Base-by-base conservation (phyloP, 2,329 filamentous ascomycete species). In the Xylariaceae sp. region DNA sequence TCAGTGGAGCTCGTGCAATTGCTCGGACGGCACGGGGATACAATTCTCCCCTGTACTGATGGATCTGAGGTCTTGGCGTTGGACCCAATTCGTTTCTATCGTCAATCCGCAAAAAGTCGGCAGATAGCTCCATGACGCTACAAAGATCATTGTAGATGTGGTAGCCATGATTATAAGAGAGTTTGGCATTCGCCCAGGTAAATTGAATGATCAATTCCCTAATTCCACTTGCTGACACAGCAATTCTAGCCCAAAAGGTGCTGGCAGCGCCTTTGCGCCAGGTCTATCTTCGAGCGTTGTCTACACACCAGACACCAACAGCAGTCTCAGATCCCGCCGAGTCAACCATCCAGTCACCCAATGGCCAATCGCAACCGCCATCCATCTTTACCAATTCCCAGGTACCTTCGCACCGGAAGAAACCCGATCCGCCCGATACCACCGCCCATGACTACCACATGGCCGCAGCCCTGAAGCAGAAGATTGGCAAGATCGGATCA, bases 401-500 rank as follows among this genome's bases (percentile, higher is more conserved):
- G 41, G 29, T 59, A 12, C 10, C 56, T 29, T 20, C 46, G 21
- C 56, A 62, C n/a, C 60, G 65, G 48, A 61, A 60, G 59, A 62
- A 56, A 50, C 44, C 57, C 19, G 56, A 51, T 2, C 60, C 51
- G 1, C 61, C 64, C 42, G 70, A 71, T 47, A 71, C 53, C 51
- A 72, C 73, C n/a, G 75, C 73, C 18, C 62, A 63, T n/a, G 62
- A 75, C 47, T 75, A 69, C 53, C 59, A 74, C 12, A 68, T 72
- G 20, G 74, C 74, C 10, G 65, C 68, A 50, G 65, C 75, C 61
- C 74, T 84, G 64, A 77, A 79, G 65, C 68, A 69, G 44, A 69
- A 75, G 53, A 82, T 83, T 5, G 68, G 72, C 12, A 70, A 62
- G n/a, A 62, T 86, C 2, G 85, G 85, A 7, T 77, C 81, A 7